Evolutionary conservation across 1,284 basidiomycete species (phyloP), one percentile per base, ranked within the genome.

Genomic region (Termitomyces sp.): DNA sequence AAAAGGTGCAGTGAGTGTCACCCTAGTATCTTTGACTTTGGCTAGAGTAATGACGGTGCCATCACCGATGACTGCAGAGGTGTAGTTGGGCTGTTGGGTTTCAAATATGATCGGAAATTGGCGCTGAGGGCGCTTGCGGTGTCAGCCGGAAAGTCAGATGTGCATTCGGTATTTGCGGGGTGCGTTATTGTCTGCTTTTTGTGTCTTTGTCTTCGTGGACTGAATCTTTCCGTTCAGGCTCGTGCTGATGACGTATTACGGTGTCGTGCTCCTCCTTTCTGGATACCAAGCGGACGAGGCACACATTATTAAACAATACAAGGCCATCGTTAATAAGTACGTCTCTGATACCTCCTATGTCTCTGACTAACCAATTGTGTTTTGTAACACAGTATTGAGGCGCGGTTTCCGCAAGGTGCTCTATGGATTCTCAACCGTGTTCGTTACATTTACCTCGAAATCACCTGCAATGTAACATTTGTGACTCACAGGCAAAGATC

Each of bases 231-330:
- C 6, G 17, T 48, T 28, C 50, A 86, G 86, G n/a, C 71, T 91
- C n/a, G 78, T 86, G 0, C 69, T 91, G 8, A 90, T 90, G 86
- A 86, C 86, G 5, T 90, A 90, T 64, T 75, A 88, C 53, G 85
- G 88, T 31, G 77, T 84, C 47, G 80, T 90, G 2, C 74, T 90
- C 5, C 77, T 88, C 0, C 66, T 87, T 30, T 73, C 84, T 7
- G 88, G 88, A 3, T 91, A 83, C 62, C 88, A 88, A 65, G 86
- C 87, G 1, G 81, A 90, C 56, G 85, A 86, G 64, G 71, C 73
- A 39, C 77, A 79, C 52, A 83, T 87, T 8, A 62, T 89, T 39
- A 76, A 70, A 53, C 82, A 87, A 60, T 88, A 88, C 62, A 72
- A 72, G 19, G 75, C 74, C 2, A 81, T 90, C 38, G 79, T 90